These are phyloP conservation scores for Leccinum olivaceopallidum DNA, from an alignment of 768 basidiomycete species.

Conservation along the genomic window DNA sequence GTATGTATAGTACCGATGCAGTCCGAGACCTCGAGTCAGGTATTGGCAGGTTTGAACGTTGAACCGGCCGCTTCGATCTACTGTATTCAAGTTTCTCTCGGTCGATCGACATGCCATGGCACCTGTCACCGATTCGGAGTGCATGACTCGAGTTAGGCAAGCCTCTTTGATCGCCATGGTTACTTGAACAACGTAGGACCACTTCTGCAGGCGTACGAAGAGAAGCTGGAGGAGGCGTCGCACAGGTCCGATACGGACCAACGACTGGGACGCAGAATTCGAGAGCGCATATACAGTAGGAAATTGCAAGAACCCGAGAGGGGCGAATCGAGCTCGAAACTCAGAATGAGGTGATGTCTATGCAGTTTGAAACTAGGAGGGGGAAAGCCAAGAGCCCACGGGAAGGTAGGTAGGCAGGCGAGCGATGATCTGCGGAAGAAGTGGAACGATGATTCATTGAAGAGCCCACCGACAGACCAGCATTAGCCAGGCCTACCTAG, in stretches of 20 bases:
- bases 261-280: conserved; percentile 31
- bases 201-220: conserved; percentile 41
- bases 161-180: background rate
- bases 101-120: background rate
- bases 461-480: background rate
- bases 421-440: background rate
- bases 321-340: conserved; percentile 24
- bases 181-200: background rate
- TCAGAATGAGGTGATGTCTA: conserved; percentile 15
- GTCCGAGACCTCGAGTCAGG: background rate
- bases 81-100: background rate
- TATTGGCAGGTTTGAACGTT: background rate
- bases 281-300: conserved; percentile 13
- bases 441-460: background rate
- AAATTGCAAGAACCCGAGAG: conserved; percentile 28
- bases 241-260: conserved; percentile 12
- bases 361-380: background rate
- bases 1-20: background rate
- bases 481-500: background rate
- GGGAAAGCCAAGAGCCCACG: no score
- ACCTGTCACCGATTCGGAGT: background rate
- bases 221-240: conserved; percentile 38
- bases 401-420: no score
- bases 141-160: background rate
- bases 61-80: no score